phyloP scores from a whole-genome alignment of 192 early-diverging fungal genomes.

The Gryganskiella cystojenkinii region DNA sequence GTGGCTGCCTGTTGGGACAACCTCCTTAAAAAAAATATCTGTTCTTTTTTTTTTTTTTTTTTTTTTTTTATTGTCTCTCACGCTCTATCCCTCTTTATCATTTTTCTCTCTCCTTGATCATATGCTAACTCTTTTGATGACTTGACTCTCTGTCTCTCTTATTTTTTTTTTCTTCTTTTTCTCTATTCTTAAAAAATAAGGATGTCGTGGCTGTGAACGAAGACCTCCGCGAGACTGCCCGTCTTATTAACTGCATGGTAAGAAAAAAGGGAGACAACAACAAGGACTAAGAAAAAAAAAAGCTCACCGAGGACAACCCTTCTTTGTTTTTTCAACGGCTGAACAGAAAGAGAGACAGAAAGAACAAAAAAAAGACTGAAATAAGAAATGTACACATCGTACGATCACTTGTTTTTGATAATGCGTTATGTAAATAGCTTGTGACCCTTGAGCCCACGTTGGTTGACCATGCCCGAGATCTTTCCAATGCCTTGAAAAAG shows the following conservation, averaged over 20 bases:
- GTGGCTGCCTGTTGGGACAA: background rate
- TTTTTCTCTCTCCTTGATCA: background rate
- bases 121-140: background rate
- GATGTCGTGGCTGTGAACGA: slow-evolving; percentile 36
- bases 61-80: background rate
- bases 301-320: background rate
- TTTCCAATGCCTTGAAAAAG: slow-evolving; percentile 39
- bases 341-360: too few relatives aligned
- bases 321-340: background rate
- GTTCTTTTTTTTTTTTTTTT: background rate
- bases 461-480: slow-evolving; percentile 32
- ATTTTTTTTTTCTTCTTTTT: background rate
- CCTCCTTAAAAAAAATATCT: background rate
- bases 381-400: slow-evolving; percentile 1
- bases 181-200: slow-evolving; percentile 11
- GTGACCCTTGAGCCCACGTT: slow-evolving; percentile 38
- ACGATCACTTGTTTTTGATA: background rate
- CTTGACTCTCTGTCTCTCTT: background rate
- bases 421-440: slow-evolving; percentile 6
- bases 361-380: too few relatives aligned
- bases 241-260: slow-evolving; percentile 34
- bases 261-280: background rate
- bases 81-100: background rate
- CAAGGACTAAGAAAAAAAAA: background rate
- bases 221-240: slow-evolving; percentile 41